Conservation (phyloP, 768 basidiomycete species). For the Boletus vinaceobasis region DNA sequence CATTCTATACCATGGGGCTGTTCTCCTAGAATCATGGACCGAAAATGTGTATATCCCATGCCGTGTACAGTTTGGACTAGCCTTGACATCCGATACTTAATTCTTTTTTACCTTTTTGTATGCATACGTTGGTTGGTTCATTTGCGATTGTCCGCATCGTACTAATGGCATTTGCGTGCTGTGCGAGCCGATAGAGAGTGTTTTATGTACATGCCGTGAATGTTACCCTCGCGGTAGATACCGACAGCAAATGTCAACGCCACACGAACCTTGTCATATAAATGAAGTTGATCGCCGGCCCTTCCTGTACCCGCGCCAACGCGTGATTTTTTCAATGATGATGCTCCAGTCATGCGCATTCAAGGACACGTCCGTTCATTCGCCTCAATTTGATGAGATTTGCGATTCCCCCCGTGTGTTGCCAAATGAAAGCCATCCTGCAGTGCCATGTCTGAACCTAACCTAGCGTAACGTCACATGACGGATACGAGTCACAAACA, state of each 20-base stretch:
- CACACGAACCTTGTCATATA: constrained; percentile 28
- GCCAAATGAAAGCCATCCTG: constrained; percentile 15
- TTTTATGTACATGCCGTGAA: constrained; percentile 2
- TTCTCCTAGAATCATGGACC: background rate
- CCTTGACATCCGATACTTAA: constrained; percentile 1
- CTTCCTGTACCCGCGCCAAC: constrained; percentile 5
- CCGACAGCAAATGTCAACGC: constrained; percentile 24
- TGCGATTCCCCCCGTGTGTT: constrained; percentile 3
- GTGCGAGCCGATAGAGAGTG: background rate
- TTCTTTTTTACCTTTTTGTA: constrained; percentile 6
- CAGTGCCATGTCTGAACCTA: constrained; percentile 23
- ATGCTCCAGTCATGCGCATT: constrained; percentile 4
- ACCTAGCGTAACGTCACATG: constrained; percentile 22
- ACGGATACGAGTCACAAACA: constrained; percentile 14
- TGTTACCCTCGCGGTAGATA: constrained; percentile 13
- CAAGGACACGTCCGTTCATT: background rate
- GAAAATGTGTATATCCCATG: constrained; percentile 17
- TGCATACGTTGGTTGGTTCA: constrained; percentile 6
- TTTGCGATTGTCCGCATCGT: background rate
- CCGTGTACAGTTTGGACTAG: constrained; percentile 21
- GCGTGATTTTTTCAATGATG: background rate
- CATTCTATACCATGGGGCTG: background rate
- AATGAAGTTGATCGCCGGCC: constrained; percentile 15
- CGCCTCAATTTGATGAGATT: constrained; percentile 4
- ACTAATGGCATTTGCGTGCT: constrained; percentile 5